Conservation (phyloP, 2,329 filamentous ascomycete species). For the Cladosporium sp. region DNA sequence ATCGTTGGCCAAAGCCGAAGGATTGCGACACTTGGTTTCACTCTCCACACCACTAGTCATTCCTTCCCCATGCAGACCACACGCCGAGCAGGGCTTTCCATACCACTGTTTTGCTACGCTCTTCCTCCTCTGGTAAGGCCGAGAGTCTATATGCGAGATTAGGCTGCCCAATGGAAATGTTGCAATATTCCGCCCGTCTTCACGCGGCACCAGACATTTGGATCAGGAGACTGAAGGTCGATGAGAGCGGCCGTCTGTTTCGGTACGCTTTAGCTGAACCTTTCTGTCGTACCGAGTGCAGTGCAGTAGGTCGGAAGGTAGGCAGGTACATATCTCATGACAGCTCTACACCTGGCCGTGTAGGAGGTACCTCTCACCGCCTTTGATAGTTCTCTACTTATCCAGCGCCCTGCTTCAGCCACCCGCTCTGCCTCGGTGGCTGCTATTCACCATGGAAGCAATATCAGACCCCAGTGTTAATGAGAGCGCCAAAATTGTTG, state of each 20-base stretch:
- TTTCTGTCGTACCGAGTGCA: background rate
- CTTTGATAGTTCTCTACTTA: background rate
- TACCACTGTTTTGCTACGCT: background rate
- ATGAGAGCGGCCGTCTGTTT: background rate
- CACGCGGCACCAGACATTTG: background rate
- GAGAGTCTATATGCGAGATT: background rate
- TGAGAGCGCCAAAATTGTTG: background rate
- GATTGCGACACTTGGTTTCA: background rate
- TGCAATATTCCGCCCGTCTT: background rate
- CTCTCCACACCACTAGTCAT: background rate
- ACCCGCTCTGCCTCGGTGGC: background rate
- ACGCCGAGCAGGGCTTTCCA: background rate
- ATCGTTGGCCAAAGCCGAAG: background rate
- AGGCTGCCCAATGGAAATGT: background rate
- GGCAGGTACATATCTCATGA: background rate
- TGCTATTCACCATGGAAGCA: background rate
- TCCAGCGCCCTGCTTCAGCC: background rate
- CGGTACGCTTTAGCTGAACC: background rate
- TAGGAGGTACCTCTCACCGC: background rate
- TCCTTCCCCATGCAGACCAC: background rate
- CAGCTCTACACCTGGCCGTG: background rate
- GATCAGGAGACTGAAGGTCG: background rate
- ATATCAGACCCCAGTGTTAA: background rate
- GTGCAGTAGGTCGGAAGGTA: background rate
- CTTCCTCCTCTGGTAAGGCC: background rate